Evolutionary conservation across 495 filamentous ascomycete genomes (phyloP).

Genomic region (Filosporella fistucella): DNA sequence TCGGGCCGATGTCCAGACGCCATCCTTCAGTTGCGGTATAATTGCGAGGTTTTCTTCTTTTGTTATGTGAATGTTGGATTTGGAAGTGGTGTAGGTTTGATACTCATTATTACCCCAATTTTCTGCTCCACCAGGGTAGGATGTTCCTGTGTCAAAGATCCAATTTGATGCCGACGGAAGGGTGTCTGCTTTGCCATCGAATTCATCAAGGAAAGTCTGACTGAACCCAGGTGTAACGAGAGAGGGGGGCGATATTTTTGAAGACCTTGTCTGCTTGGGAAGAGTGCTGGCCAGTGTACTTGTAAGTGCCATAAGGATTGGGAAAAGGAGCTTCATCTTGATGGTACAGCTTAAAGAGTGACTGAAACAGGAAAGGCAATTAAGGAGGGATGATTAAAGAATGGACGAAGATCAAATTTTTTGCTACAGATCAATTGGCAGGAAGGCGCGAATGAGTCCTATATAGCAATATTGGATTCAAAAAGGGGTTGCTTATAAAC

Average conservation of each 20-base stretch:
- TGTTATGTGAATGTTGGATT: constrained; percentile 24
- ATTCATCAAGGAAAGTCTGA: constrained; percentile 21
- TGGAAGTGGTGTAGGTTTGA: constrained; percentile 25
- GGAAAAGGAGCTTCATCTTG: too few relatives aligned
- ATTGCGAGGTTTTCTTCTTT: constrained; percentile 16
- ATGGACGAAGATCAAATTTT: too few relatives aligned
- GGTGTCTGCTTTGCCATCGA: constrained; percentile 11
- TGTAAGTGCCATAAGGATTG: too few relatives aligned
- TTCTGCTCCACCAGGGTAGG: constrained; percentile 26
- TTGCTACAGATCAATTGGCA: too few relatives aligned
- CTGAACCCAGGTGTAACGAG: constrained; percentile 22
- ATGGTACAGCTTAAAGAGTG: too few relatives aligned
- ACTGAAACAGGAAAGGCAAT: too few relatives aligned
- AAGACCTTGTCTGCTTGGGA: neutral
- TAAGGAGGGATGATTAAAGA: too few relatives aligned
- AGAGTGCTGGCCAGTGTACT: neutral
- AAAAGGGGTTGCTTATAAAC: too few relatives aligned
- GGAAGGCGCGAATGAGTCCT: too few relatives aligned
- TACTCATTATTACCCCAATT: constrained; percentile 30
- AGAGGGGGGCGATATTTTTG: too few relatives aligned
- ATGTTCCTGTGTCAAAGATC: constrained; percentile 23
- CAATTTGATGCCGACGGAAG: constrained; percentile 24
- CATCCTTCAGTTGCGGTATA: constrained; percentile 14
- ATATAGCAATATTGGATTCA: too few relatives aligned
- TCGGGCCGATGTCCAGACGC: constrained; percentile 24